A percentile compares a stretch with the other conserved stretches of the same genome.
Evolutionary conservation across 371 early-diverging fungal species (phyloP).

Genomic region (Spraguea lophii): DNA sequence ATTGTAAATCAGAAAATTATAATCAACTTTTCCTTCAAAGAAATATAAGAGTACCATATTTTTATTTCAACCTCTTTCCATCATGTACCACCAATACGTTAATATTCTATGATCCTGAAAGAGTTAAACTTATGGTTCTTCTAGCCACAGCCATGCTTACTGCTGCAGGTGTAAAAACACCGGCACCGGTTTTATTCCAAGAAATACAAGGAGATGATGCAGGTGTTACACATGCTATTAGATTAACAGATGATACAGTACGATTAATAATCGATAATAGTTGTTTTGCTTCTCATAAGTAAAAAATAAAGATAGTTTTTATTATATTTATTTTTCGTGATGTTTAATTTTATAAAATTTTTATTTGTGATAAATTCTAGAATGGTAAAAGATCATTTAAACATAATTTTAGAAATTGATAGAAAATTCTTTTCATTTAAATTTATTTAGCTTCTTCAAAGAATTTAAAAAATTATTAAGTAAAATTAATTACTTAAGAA

Average conservation of each 20-base stretch:
- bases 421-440: background rate
- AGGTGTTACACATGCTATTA: slow-evolving; percentile 2
- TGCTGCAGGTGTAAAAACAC: slow-evolving; percentile 9
- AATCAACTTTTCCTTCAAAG: background rate
- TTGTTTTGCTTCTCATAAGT: slow-evolving; percentile 2
- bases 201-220: slow-evolving; percentile 8
- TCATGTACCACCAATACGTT: slow-evolving; percentile 6
- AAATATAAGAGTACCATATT: slow-evolving; percentile 1
- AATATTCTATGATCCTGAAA: slow-evolving; percentile 8
- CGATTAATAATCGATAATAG: background rate
- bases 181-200: slow-evolving; percentile 3
- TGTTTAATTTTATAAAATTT: background rate
- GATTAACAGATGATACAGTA: slow-evolving; percentile 1
- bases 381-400: background rate
- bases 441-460: background rate
- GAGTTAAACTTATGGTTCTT: background rate
- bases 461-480: too few relatives aligned
- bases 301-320: too few relatives aligned
- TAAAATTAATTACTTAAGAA: too few relatives aligned
- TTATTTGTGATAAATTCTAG: background rate
- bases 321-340: background rate
- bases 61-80: slow-evolving; percentile 1
- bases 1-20: background rate
- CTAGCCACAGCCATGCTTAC: slow-evolving; percentile 2
- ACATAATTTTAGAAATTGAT: background rate